Percentiles rank a stretch among this genome's conserved stretches.
These are phyloP conservation scores for Biancaea sappan DNA, from an alignment of 306 rosid genomes.

Conservation along the genomic window DNA sequence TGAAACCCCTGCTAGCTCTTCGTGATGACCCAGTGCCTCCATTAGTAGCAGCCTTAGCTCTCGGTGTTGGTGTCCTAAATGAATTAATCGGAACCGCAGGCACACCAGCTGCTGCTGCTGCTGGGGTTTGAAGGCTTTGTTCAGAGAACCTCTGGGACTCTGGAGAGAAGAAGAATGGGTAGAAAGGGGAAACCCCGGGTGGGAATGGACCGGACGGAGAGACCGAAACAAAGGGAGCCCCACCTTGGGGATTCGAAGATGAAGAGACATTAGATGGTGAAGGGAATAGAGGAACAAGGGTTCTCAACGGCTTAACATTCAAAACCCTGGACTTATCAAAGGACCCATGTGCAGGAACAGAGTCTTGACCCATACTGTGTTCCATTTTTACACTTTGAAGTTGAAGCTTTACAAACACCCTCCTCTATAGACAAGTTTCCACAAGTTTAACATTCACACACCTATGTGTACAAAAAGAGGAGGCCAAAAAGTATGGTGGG, in stretches of 20 bases:
- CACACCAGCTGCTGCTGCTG: constrained; percentile 33
- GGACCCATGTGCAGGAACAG: constrained; percentile 53
- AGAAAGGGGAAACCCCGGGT: constrained; percentile 71
- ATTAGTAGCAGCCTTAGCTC: constrained; percentile 44
- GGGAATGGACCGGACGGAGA: constrained; percentile 95
- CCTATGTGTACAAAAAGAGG: constrained; percentile 3
- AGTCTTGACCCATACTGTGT: constrained; percentile 59
- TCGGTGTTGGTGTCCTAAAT: constrained; percentile 61
- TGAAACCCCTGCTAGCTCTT: constrained; percentile 27
- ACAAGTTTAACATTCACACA: neutral
- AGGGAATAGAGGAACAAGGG: constrained; percentile 80
- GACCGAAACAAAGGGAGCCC: constrained; percentile 84
- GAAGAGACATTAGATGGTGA: constrained; percentile 64
- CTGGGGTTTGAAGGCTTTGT: constrained; percentile 49
- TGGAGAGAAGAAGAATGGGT: constrained; percentile 61
- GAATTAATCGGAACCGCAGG: constrained; percentile 79
- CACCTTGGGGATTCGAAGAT: constrained; percentile 65
- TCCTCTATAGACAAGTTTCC: neutral
- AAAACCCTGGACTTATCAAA: constrained; percentile 88
- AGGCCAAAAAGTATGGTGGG: neutral
- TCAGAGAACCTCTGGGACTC: constrained; percentile 61
- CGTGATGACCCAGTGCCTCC: constrained; percentile 45
- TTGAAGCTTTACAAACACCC: constrained; percentile 30
- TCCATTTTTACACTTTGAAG: constrained; percentile 57
- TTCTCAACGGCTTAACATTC: constrained; percentile 79